Conservation (phyloP, 345 rosid species). For the Brassica cretica region DNA sequence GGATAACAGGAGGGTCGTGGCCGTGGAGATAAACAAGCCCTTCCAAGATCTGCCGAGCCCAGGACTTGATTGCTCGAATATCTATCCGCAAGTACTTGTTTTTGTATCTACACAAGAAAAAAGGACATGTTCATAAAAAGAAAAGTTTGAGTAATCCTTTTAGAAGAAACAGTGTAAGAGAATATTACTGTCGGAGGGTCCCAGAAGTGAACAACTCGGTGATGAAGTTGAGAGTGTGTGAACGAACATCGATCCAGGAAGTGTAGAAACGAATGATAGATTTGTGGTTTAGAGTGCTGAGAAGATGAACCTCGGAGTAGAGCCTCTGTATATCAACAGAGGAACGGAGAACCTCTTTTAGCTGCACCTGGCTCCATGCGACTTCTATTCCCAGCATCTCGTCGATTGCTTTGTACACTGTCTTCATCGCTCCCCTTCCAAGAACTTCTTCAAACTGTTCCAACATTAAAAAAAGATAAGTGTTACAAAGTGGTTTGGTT, state of each 20-base stretch:
- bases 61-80: slow-evolving; percentile 60
- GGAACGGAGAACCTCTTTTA: slow-evolving; percentile 55
- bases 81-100: slow-evolving; percentile 55
- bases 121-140: slow-evolving; percentile 8
- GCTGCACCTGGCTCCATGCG: slow-evolving; percentile 79
- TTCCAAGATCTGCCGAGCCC: slow-evolving; percentile 60
- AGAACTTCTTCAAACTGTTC: slow-evolving; percentile 63
- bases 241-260: slow-evolving; percentile 67
- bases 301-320: slow-evolving; percentile 88
- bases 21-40: slow-evolving; percentile 63
- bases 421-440: slow-evolving; percentile 86
- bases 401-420: slow-evolving; percentile 80
- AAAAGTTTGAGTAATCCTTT: background rate
- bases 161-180: background rate
- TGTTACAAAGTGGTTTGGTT: slow-evolving; percentile 20
- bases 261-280: slow-evolving; percentile 70
- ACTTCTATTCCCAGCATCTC: slow-evolving; percentile 75
- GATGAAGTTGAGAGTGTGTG: slow-evolving; percentile 72
- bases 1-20: slow-evolving; percentile 66
- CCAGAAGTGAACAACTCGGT: slow-evolving; percentile 88
- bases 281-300: slow-evolving; percentile 64
- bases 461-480: slow-evolving; percentile 16
- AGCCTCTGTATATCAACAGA: slow-evolving; percentile 76
- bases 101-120: slow-evolving; percentile 48
- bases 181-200: slow-evolving; percentile 62